Percentiles rank a stretch among this genome's conserved stretches.
Conservation (phyloP, 2,329 filamentous ascomycete species). For the Beauveria bassiana region DNA sequence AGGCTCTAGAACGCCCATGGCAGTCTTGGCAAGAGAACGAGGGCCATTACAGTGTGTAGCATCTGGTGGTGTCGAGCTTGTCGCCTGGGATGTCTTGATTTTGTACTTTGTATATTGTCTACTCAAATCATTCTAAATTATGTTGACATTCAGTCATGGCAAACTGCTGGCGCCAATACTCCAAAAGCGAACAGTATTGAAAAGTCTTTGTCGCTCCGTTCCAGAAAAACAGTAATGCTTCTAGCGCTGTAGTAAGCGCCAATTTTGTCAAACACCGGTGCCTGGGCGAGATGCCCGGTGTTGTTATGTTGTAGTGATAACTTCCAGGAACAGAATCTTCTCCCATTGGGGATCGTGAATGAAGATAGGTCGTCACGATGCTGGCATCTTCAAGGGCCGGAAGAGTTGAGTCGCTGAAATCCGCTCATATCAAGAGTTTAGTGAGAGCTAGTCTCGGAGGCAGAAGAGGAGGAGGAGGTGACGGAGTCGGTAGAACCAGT, state of each 20-base stretch:
- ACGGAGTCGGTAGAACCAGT: constrained; percentile 28
- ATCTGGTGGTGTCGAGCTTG: not conserved
- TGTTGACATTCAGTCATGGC: not conserved
- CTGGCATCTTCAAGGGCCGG: not conserved
- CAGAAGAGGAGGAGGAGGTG: constrained; percentile 22
- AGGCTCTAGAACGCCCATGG: not conserved
- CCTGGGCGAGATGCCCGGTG: not conserved
- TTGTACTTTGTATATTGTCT: not conserved
- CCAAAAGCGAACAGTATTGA: not conserved
- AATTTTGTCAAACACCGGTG: not conserved
- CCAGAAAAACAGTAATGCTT: constrained; percentile 5
- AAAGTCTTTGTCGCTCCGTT: not conserved
- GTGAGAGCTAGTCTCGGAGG: constrained; percentile 5
- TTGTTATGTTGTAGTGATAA: not conserved
- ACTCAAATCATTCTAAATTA: not conserved
- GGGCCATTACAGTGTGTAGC: not conserved
- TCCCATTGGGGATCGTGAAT: not conserved
- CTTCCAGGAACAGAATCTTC: not conserved
- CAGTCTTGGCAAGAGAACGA: not conserved
- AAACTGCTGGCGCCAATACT: not conserved
- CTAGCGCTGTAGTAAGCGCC: constrained; percentile 2
- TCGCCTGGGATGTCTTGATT: not conserved
- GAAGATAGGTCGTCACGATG: not conserved
- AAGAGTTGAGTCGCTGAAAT: not conserved
- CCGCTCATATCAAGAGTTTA: not conserved